Base-by-base conservation (phyloP, 768 basidiomycete genomes). In the Rickenella mellea region DNA sequence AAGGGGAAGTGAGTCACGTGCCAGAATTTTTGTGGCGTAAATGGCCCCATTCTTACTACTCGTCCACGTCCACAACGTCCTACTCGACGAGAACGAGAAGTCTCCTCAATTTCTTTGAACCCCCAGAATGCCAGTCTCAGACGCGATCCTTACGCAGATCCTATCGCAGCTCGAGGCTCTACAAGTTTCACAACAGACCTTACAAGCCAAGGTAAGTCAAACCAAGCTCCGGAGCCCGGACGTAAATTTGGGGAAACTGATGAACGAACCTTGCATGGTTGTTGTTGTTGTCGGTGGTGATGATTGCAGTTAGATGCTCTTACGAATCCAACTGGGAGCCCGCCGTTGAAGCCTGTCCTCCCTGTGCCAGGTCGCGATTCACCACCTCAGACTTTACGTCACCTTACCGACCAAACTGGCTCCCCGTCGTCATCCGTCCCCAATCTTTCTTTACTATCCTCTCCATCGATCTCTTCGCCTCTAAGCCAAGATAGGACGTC, bases 111-210 rank as follows among this genome's bases (percentile, higher is more conserved):
- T n/a, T n/a, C n/a, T n/a, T n/a, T n/a, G n/a, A n/a, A n/a, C n/a
- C n/a, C n/a, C n/a, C n/a, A n/a, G n/a, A n/a, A n/a, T n/a, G n/a
- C n/a, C n/a, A n/a, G n/a, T n/a, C n/a, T 65, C 72, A 39, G 80
- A 84, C 45, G 76, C 78, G 10, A 59, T 80, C 6, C 65, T 91
- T 37, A 70, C 72, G 0, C 82, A 88, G 58, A 89, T 91, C 42
- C 68, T 89, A 7, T 62, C 66, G 5, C 80, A 82, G 61, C 73
- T 91, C 41, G 70, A 82, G 50, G 66, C 74, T 4, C 67, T 91
- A 53, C 81, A 85, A 57, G 61, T 80, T 37, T 76, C 76, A 38
- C 85, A 90, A 56, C 83, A 87, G 59, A 70, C 76, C 0, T 66
- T 90, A 53, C 82, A 87, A 50, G 78, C 83, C 19, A 86, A 91